A percentile compares a stretch with the other conserved stretches of the same genome.
phyloP scores from a whole-genome alignment of 176 grass and related monocot species.

The Avena insularis region DNA sequence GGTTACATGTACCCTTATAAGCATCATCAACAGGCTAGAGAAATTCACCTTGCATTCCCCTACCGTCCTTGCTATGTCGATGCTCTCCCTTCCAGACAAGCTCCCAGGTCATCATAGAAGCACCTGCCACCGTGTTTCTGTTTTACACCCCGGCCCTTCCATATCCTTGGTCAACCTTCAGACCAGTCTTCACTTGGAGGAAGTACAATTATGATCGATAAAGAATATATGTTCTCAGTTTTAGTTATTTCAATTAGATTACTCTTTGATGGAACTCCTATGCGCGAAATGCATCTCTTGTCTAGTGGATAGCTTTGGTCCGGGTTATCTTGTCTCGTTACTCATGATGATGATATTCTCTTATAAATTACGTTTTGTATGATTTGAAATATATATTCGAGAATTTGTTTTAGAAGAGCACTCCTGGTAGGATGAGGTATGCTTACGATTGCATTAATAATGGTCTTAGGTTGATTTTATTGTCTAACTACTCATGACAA shows the following conservation, averaged over 20 bases:
- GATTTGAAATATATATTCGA: too few relatives aligned
- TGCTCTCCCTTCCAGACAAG: neutral
- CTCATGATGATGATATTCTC: neutral
- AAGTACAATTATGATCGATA: neutral
- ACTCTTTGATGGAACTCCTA: neutral
- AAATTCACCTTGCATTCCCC: neutral
- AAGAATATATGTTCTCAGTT: neutral
- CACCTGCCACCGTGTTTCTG: neutral
- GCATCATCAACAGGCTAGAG: neutral
- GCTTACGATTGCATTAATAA: neutral
- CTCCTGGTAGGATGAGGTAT: neutral
- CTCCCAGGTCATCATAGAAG: neutral
- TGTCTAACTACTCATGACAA: too few relatives aligned
- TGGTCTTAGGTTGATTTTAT: neutral
- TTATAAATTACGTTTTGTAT: neutral
- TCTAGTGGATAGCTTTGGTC: neutral
- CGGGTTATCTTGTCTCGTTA: neutral
- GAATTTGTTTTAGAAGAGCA: neutral
- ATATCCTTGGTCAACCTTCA: neutral
- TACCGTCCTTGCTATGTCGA: conserved; percentile 17
- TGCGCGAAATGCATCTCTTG: neutral
- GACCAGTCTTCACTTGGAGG: neutral
- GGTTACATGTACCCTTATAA: neutral
- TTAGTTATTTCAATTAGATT: neutral
- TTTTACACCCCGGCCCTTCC: neutral